Evolutionary conservation across 129 eudicot species (phyloP).

Genomic region (Flaveria robusta): DNA sequence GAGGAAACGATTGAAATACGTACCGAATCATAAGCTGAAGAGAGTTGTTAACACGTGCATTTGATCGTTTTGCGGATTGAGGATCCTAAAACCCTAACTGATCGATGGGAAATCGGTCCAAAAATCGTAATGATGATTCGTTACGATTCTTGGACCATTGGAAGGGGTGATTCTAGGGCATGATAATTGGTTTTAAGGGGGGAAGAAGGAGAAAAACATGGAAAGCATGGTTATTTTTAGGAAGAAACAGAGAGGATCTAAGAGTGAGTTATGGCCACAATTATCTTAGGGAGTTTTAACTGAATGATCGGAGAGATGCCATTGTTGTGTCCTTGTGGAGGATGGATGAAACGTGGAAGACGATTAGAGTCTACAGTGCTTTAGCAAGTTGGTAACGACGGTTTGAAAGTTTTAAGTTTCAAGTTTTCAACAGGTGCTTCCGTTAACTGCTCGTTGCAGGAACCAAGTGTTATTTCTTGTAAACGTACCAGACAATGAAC

Average conservation of each 20-base stretch:
- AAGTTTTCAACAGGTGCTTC: too few species aligned
- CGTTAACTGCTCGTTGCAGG: too few species aligned
- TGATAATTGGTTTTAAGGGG: slow-evolving; percentile 33
- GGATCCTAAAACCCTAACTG: slow-evolving; percentile 40
- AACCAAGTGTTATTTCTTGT: too few species aligned
- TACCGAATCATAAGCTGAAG: slow-evolving; percentile 17
- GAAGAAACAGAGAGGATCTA: slow-evolving; percentile 21
- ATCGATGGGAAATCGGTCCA: slow-evolving; percentile 54
- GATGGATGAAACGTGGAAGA: background rate
- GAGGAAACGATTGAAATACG: background rate
- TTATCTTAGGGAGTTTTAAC: slow-evolving; percentile 16
- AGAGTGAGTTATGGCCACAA: slow-evolving; percentile 30
- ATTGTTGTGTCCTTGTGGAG: background rate
- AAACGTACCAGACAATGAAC: too few species aligned
- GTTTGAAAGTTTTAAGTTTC: too few species aligned
- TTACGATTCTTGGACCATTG: slow-evolving; percentile 53
- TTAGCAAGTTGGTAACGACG: too few species aligned
- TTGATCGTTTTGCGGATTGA: slow-evolving; percentile 27
- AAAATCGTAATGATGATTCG: slow-evolving; percentile 41
- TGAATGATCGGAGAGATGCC: slow-evolving; percentile 25
- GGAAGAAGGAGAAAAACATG: slow-evolving; percentile 40
- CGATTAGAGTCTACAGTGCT: too few species aligned
- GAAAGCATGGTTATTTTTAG: slow-evolving; percentile 37
- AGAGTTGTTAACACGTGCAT: slow-evolving; percentile 4
- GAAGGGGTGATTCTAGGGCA: slow-evolving; percentile 15